A percentile compares a stretch with the other conserved stretches of the same genome.
Evolutionary conservation across 2,329 filamentous ascomycete genomes (phyloP).

Genomic region (Aspergillus unguis): DNA sequence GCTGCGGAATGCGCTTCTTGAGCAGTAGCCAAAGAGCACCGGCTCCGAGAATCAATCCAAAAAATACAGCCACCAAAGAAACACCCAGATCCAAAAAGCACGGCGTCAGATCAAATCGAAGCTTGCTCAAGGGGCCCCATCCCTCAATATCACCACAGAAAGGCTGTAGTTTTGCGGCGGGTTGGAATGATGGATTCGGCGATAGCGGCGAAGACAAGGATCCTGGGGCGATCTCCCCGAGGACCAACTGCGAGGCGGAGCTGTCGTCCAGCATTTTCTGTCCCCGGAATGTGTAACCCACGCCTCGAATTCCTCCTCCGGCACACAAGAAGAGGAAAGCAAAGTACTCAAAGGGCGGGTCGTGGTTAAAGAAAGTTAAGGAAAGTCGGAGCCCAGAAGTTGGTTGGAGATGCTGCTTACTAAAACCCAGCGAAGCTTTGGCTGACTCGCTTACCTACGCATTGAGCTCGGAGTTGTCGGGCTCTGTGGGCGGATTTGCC

Average conservation of each 20-base stretch:
- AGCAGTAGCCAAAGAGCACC: slow-evolving; percentile 77
- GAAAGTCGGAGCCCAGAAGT: no score
- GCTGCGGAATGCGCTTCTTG: slow-evolving; percentile 63
- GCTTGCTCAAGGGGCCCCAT: slow-evolving; percentile 87
- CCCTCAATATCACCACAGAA: slow-evolving; percentile 87
- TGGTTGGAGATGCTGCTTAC: slow-evolving; percentile 1
- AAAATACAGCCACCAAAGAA: slow-evolving; percentile 65
- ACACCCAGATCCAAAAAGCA: slow-evolving; percentile 96
- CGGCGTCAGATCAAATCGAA: slow-evolving; percentile 90
- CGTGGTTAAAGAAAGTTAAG: background rate
- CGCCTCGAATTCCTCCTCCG: slow-evolving; percentile 22
- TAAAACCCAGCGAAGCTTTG: slow-evolving; percentile 7
- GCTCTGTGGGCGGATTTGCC: no score
- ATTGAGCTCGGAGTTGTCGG: slow-evolving; percentile 5
- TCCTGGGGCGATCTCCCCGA: slow-evolving; percentile 30
- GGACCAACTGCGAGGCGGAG: slow-evolving; percentile 28
- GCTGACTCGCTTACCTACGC: background rate
- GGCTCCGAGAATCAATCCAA: slow-evolving; percentile 73
- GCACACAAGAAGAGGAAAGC: slow-evolving; percentile 7
- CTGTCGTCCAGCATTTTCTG: slow-evolving; percentile 33
- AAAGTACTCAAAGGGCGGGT: background rate
- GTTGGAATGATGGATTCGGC: slow-evolving; percentile 18
- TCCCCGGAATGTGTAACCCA: slow-evolving; percentile 22
- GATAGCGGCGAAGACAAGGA: slow-evolving; percentile 22
- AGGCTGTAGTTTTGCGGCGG: slow-evolving; percentile 52